phyloP scores from a whole-genome alignment of 2,329 filamentous ascomycete species.

The Diaporthe longicolla region DNA sequence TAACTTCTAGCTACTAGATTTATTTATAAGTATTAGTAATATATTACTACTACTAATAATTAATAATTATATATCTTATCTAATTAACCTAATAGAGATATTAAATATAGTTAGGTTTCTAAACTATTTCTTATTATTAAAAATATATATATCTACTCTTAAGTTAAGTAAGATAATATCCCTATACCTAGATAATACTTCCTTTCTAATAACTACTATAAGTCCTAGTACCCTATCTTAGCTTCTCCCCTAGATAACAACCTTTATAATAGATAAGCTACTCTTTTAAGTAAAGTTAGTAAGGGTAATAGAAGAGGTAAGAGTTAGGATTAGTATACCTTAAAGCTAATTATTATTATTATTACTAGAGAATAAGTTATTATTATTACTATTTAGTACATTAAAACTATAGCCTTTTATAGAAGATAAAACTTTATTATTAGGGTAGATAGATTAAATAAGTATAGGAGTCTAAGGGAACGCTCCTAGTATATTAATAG shows the following conservation, averaged over 20 bases:
- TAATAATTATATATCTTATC: neutral
- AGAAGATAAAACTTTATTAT: too few species aligned
- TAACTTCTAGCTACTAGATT: neutral
- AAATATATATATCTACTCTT: neutral
- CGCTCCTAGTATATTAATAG: too few species aligned
- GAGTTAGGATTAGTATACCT: neutral
- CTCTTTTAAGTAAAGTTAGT: neutral
- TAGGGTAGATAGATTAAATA: too few species aligned
- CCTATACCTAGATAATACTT: neutral
- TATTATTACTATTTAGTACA: too few species aligned
- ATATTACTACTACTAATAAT: neutral
- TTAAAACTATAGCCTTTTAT: too few species aligned
- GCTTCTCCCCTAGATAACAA: neutral
- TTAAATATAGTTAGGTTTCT: neutral
- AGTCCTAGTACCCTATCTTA: neutral
- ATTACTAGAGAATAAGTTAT: neutral
- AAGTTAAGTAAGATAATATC: neutral
- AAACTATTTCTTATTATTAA: slow-evolving; percentile 7
- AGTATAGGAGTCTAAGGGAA: too few species aligned
- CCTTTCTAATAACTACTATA: neutral
- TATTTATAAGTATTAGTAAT: slow-evolving; percentile 2
- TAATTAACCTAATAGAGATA: slow-evolving; percentile 1
- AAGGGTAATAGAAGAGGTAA: neutral
- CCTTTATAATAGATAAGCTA: neutral
- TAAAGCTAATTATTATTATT: neutral